Conservation (phyloP, 768 basidiomycete species). For the Mycena rebaudengoi region DNA sequence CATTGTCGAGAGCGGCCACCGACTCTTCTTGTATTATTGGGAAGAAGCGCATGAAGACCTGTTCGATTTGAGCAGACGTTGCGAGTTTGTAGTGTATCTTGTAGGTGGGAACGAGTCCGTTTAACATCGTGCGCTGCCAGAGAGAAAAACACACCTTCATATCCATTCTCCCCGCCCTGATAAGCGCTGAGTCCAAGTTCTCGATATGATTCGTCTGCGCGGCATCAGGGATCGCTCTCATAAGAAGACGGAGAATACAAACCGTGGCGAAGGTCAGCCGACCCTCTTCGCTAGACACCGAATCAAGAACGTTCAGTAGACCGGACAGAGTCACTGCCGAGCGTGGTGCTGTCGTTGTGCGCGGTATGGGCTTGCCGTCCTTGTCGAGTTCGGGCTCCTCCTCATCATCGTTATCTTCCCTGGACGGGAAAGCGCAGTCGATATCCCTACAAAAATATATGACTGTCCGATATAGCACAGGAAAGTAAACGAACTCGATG, state of each 20-base stretch:
- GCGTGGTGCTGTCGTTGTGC: neutral
- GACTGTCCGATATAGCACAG: no score
- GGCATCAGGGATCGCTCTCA: neutral
- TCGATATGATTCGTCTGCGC: conserved; percentile 18
- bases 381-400: conserved; percentile 15
- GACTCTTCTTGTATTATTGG: neutral
- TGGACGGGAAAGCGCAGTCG: conserved; percentile 24
- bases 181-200: conserved; percentile 17
- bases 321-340: conserved; percentile 11
- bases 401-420: conserved; percentile 13
- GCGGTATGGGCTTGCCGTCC: conserved; percentile 7
- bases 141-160: neutral
- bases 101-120: neutral
- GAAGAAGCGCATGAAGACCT: conserved; percentile 20
- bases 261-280: conserved; percentile 13
- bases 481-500: neutral
- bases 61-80: neutral
- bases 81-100: conserved; percentile 21
- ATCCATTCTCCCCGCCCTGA: conserved; percentile 21
- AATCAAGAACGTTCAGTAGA: conserved; percentile 11
- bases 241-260: neutral
- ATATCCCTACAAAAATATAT: conserved; percentile 6
- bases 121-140: neutral
- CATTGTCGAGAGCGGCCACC: neutral
- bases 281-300: conserved; percentile 17